Evolutionary conservation across 345 rosid genomes (phyloP).

Genomic region (Lenwebbia sp.): DNA sequence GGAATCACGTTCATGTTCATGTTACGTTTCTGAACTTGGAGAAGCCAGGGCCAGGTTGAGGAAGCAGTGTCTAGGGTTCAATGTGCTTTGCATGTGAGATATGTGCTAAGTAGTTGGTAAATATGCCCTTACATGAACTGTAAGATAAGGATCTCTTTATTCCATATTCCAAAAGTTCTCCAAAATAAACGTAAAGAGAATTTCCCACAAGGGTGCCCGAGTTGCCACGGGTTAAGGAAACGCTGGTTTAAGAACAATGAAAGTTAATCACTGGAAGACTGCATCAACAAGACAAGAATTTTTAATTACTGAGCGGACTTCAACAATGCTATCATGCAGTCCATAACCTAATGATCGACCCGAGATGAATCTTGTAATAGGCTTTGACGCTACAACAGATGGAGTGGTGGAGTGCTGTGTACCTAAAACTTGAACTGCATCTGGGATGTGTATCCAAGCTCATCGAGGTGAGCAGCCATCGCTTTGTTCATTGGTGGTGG

Average conservation of each 20-base stretch:
- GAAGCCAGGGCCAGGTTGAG: background rate
- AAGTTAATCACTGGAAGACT: background rate
- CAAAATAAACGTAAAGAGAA: background rate
- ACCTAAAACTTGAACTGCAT: slow-evolving; percentile 60
- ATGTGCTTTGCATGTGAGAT: background rate
- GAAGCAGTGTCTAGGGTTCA: background rate
- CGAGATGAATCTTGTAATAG: background rate
- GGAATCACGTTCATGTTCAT: background rate
- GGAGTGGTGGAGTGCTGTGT: background rate
- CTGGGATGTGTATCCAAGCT: slow-evolving; percentile 37
- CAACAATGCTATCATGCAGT: background rate
- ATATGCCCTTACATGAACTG: background rate
- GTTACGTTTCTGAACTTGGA: background rate
- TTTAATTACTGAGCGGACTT: background rate
- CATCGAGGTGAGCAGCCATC: slow-evolving; percentile 46
- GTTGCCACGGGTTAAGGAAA: background rate
- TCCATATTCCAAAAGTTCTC: background rate
- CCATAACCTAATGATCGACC: background rate
- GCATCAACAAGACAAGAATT: background rate
- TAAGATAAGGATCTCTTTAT: background rate
- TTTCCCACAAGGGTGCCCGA: background rate
- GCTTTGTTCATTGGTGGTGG: slow-evolving; percentile 67
- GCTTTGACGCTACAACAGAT: background rate
- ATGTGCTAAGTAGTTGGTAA: background rate
- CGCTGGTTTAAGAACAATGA: background rate